phyloP scores from a whole-genome alignment of 2,329 filamentous ascomycete genomes.

The Sporothrix protearum region DNA sequence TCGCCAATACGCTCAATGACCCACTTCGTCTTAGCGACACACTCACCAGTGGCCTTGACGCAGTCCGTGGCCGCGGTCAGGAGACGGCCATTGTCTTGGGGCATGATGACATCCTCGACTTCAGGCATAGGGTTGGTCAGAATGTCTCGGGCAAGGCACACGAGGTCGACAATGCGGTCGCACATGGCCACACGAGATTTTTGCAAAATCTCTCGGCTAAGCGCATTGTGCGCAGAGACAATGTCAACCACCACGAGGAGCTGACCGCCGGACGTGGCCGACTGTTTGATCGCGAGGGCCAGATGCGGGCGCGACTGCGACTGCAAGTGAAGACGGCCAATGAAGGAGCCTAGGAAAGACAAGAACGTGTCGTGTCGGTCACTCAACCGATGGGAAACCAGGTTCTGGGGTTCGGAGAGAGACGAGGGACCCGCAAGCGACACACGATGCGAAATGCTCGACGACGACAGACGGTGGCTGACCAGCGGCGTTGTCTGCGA shows the following conservation, averaged over 20 bases:
- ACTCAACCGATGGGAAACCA: constrained; percentile 80
- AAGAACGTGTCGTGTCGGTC: constrained; percentile 82
- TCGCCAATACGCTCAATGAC: constrained; percentile 87
- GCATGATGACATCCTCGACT: constrained; percentile 74
- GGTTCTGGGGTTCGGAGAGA: constrained; percentile 60
- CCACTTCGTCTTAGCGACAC: constrained; percentile 78
- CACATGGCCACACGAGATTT: constrained; percentile 73
- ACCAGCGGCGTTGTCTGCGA: constrained; percentile 40
- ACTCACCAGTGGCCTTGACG: constrained; percentile 86
- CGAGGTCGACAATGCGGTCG: constrained; percentile 72
- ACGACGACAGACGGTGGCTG: constrained; percentile 51
- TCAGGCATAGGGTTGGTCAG: constrained; percentile 65
- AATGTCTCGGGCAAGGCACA: constrained; percentile 75
- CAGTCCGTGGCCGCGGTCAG: constrained; percentile 79
- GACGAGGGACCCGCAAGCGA: constrained; percentile 69
- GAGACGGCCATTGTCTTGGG: constrained; percentile 71
- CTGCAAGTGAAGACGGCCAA: constrained; percentile 83
- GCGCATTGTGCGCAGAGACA: constrained; percentile 72
- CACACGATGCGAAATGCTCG: constrained; percentile 66
- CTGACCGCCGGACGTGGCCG: constrained; percentile 74
- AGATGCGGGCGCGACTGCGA: constrained; percentile 86
- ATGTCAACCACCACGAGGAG: constrained; percentile 77
- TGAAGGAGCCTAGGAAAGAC: constrained; percentile 87
- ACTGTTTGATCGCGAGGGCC: constrained; percentile 75
- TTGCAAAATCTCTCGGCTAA: constrained; percentile 63